Base-by-base conservation (phyloP, 1,284 basidiomycete genomes). In the Cystobasidium slooffiae region DNA sequence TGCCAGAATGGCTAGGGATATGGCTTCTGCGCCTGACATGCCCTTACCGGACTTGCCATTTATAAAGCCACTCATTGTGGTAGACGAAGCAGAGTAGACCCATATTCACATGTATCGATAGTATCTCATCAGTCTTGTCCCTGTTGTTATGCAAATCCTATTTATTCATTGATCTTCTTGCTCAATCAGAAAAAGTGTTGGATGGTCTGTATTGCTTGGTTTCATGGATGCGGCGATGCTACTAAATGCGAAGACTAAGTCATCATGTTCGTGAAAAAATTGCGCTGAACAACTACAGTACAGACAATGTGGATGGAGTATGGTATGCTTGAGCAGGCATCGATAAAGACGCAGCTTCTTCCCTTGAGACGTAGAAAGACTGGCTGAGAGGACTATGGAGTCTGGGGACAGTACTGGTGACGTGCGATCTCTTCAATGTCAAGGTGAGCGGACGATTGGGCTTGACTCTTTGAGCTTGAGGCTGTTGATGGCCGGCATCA, bases 21-120 rank as follows among this genome's bases (percentile, higher is more conserved):
- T 1, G 7, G 31, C 44, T 49, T 22, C 16, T 22, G 22, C 7
- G 8, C 9, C 43, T 14, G 39, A 41, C 24, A 14, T 14, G 5
- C 46, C 44, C 8, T 16, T 65, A 6, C 24, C 47, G 39, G 47
- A 65, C 22, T 65, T 65, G n/a, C 44, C 44, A 5, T 65, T 70
- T 37, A 70, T 70, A 56, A 70, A 63, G 39, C 68, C 68, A 18
- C 31, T 56, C 9, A 70, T 70, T 24, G 59, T 70, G 16, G 56
- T 70, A 16, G 46, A 70, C 18, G 44, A 70, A 31, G 68, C 68
- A 10, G 68, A 70, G 18, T 70, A 46, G 62, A 12, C 41, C 5
- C 7, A 10, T 44, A 31, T 24, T 24, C 12, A 3, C 3, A 22
- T 16, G 14, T 20, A 55, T 18, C 14, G n/a, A 20, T 1, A 43